These are phyloP conservation scores for Penicillium sp. DNA, from an alignment of 2,329 filamentous ascomycete species.

Conservation along the genomic window DNA sequence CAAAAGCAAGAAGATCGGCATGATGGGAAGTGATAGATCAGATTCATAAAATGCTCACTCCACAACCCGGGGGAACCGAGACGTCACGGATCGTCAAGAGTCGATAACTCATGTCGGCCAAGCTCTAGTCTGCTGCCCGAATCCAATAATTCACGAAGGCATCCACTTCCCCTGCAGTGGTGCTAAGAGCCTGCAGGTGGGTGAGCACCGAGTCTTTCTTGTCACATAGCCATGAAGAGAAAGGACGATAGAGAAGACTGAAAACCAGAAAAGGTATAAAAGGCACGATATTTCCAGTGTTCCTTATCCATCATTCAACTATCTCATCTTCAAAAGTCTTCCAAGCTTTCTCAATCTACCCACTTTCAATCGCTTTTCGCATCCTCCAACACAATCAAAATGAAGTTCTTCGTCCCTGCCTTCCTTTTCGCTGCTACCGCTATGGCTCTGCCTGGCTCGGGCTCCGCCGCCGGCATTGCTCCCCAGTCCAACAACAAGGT, in stretches of 20 bases:
- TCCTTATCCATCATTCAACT: constrained; percentile 9
- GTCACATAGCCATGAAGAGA: not conserved
- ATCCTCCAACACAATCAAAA: constrained; percentile 13
- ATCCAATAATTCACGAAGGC: constrained; percentile 3
- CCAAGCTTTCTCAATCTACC: not conserved
- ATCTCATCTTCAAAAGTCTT: constrained; percentile 1
- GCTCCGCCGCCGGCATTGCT: constrained; percentile 2
- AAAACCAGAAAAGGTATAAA: constrained; percentile 19
- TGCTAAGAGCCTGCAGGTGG: not conserved
- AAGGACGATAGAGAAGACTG: not conserved
- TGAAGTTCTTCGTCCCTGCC: constrained; percentile 29
- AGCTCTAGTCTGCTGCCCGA: not conserved
- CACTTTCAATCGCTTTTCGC: not conserved
- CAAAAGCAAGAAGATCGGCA: not conserved
- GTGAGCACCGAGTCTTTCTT: not conserved
- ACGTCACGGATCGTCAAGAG: not conserved
- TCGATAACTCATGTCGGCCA: not conserved
- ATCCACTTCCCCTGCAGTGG: constrained; percentile 5
- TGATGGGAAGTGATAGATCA: not conserved
- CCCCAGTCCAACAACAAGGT: constrained; percentile 4
- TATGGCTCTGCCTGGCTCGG: constrained; percentile 18
- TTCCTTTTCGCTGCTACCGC: constrained; percentile 25
- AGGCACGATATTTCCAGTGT: constrained; percentile 1
- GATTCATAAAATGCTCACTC: not conserved
- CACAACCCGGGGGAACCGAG: not conserved